Base-by-base conservation (phyloP, 306 rosid species). In the Malus orientalis region DNA sequence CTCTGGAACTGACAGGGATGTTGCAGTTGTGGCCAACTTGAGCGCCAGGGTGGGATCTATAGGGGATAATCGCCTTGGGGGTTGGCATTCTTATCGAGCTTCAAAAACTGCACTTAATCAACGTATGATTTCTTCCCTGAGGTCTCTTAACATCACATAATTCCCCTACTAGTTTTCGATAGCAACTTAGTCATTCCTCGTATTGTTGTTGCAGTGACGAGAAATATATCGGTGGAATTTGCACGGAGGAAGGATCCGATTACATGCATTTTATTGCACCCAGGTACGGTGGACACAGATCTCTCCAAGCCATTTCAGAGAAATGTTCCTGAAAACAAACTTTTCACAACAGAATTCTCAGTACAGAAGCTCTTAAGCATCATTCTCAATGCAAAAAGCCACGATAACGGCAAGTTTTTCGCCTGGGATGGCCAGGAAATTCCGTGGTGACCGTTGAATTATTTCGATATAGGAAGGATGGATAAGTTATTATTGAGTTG, bases 381-480 rank as follows among this genome's bases (percentile, higher is more conserved):
- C 76, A 92, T 94, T 68, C 69, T 87, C 79, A 83, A 74, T 60
- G 91, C 87, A 57, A 92, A 90, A 81, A 81, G 71, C 40, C 78
- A 86, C 5, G 97, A 94, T 78, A 94, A 92, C 69, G 98, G 98
- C 75, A 94, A 86, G 83, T 94, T 94, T 80, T 92, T 90, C 76
- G 96, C 97, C 54, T 94, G 98, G 97, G 98, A 92, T 78, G 97
- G 96, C 72, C 97, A 87, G 85, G 97, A 94, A 87, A 91, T 94
- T 82, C 95, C 98, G 77, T 94, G 98, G 98, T 94, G 81, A 79
- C 45, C 36, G 6, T 15, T 4, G 9, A 0, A 1, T 55, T 36
- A 57, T 19, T 55, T 36, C 2, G 20, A 72, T 2, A 36, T 67
- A 22, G 36, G 66, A 36, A 73, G 40, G 23, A 55, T 13, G n/a